A percentile compares a stretch with the other conserved stretches of the same genome.
phyloP scores from a whole-genome alignment of 306 rosid species.

The Hippophae rhamnoides region DNA sequence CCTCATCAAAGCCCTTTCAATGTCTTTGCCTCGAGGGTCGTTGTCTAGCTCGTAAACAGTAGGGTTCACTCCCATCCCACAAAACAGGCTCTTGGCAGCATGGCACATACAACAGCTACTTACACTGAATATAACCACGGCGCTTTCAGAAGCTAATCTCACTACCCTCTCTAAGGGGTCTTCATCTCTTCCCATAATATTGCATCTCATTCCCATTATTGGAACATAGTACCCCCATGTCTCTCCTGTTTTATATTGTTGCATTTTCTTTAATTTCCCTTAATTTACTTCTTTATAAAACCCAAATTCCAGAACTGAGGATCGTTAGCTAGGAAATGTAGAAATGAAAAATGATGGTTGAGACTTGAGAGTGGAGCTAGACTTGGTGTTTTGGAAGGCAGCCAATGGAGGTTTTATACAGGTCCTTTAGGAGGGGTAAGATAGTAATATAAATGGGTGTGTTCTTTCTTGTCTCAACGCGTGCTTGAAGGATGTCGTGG shows the following conservation, averaged over 20 bases:
- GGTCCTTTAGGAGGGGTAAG: conserved; percentile 4
- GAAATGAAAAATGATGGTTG: background rate
- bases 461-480: conserved; percentile 49
- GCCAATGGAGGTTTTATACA: conserved; percentile 11
- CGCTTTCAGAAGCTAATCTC: conserved; percentile 71
- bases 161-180: conserved; percentile 69
- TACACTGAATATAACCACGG: conserved; percentile 85
- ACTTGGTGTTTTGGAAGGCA: background rate
- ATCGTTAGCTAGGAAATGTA: background rate
- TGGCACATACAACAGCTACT: conserved; percentile 98
- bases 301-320: background rate
- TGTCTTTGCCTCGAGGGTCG: conserved; percentile 71
- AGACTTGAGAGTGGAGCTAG: too few relatives aligned
- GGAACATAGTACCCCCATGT: conserved; percentile 56
- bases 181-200: conserved; percentile 1
- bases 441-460: conserved; percentile 21
- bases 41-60: conserved; percentile 77
- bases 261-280: conserved; percentile 4
- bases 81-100: conserved; percentile 72
- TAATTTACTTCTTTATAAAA: background rate
- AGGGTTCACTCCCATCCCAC: conserved; percentile 93
- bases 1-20: conserved; percentile 59
- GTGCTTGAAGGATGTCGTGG: conserved; percentile 27
- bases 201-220: conserved; percentile 8
- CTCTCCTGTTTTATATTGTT: conserved; percentile 45